Percentiles rank a stretch among this genome's conserved stretches.
phyloP scores from a whole-genome alignment of 1,139 yeast genomes.

The Torulaspora globosa region DNA sequence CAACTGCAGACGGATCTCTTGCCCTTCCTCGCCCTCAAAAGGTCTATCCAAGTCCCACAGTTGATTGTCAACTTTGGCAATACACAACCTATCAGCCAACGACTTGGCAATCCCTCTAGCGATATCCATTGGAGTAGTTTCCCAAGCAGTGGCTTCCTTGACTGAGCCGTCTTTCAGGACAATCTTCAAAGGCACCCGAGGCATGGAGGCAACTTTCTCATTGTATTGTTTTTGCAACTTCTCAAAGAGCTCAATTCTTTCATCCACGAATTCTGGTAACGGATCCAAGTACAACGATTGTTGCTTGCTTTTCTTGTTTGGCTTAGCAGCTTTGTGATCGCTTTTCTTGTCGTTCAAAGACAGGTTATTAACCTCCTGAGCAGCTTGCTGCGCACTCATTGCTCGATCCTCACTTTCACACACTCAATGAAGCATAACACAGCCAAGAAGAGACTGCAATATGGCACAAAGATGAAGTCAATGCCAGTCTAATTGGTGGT shows the following conservation, averaged over 20 bases:
- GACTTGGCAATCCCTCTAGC: conserved; percentile 85
- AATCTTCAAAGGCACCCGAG: conserved; percentile 62
- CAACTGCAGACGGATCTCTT: conserved; percentile 55
- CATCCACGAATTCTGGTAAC: conserved; percentile 75
- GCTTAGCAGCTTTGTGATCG: conserved; percentile 16
- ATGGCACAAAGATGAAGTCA: neutral
- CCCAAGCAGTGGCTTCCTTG: conserved; percentile 79
- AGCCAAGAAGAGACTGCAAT: neutral
- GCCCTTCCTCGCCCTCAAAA: conserved; percentile 54
- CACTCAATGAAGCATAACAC: neutral
- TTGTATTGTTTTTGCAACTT: conserved; percentile 75
- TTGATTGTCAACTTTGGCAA: conserved; percentile 83
- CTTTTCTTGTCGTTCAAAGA: conserved; percentile 40
- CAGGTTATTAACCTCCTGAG: conserved; percentile 53
- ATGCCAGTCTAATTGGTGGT: neutral
- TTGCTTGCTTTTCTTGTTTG: conserved; percentile 28
- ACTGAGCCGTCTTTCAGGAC: conserved; percentile 83
- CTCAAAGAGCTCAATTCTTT: conserved; percentile 75
- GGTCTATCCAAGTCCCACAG: conserved; percentile 98
- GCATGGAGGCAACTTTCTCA: conserved; percentile 60
- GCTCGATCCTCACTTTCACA: neutral
- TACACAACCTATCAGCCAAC: conserved; percentile 81
- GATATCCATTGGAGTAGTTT: conserved; percentile 83
- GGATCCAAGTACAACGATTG: conserved; percentile 59
- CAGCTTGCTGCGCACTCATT: conserved; percentile 34